Conservation (phyloP, 2,329 filamentous ascomycete genomes). For the Verticillium longisporum region DNA sequence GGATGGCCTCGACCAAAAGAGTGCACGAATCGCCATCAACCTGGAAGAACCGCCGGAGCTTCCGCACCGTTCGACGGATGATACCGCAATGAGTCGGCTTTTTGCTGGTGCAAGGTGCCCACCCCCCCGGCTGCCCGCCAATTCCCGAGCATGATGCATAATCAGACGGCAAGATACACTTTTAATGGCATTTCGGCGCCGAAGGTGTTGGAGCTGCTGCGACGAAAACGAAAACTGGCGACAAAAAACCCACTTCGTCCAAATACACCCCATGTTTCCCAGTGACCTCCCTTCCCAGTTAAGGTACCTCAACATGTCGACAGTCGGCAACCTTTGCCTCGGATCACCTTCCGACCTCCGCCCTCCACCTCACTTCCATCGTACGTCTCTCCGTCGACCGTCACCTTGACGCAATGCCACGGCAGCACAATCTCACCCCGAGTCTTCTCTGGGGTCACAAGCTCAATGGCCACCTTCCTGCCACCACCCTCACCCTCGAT, state of each 20-base stretch:
- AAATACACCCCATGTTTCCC: not conserved
- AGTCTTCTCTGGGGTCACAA: not conserved
- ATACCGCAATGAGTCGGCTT: not conserved
- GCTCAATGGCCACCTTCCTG: not conserved
- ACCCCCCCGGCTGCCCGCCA: not conserved
- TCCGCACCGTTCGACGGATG: not conserved
- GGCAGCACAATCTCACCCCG: not conserved
- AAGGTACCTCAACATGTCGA: not conserved
- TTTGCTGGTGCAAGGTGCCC: not conserved
- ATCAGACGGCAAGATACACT: not conserved
- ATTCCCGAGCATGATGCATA: not conserved
- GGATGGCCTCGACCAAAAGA: not conserved
- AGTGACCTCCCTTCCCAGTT: not conserved
- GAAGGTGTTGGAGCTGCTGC: not conserved
- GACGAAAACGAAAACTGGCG: not conserved
- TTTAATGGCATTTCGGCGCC: not conserved
- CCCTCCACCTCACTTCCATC: not conserved
- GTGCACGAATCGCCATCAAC: not conserved
- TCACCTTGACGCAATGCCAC: not conserved
- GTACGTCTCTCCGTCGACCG: not conserved
- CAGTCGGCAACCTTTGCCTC: not conserved
- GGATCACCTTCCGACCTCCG: not conserved
- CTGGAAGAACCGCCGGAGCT: not conserved
- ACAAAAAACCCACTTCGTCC: not conserved
- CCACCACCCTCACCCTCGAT: constrained; percentile 1